Conservation (phyloP, 768 basidiomycete genomes). For the Termitomyces sp. region DNA sequence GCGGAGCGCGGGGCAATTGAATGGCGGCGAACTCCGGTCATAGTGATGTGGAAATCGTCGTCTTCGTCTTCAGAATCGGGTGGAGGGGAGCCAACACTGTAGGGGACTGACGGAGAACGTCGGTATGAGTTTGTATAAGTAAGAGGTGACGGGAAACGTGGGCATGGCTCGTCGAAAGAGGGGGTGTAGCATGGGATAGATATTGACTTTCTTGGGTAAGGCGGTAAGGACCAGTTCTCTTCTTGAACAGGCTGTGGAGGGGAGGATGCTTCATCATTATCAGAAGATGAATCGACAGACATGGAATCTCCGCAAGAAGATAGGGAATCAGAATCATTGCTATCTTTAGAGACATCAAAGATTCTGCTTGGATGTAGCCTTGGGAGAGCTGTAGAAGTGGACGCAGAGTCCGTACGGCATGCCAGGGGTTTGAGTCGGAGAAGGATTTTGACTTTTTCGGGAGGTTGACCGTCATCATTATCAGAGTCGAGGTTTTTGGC, state of each 20-base stretch:
- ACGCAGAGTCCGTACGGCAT: conserved; percentile 13
- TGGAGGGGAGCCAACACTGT: conserved; percentile 59
- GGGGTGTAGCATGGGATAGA: conserved; percentile 55
- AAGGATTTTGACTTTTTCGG: conserved; percentile 68
- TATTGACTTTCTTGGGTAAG: conserved; percentile 53
- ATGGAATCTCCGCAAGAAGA: conserved; percentile 36
- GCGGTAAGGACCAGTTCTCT: conserved; percentile 46
- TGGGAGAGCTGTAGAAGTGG: conserved; percentile 22
- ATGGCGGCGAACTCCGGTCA: conserved; percentile 33
- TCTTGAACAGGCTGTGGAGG: conserved; percentile 23
- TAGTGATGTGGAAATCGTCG: conserved; percentile 41
- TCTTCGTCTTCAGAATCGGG: conserved; percentile 68
- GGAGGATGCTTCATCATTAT: conserved; percentile 18
- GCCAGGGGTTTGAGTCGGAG: conserved; percentile 54
- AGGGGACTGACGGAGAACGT: conserved; percentile 56
- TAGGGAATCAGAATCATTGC: conserved; percentile 28
- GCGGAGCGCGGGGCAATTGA: conserved; percentile 20
- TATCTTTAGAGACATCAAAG: conserved; percentile 39
- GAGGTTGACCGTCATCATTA: conserved; percentile 36
- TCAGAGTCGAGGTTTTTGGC: conserved; percentile 25
- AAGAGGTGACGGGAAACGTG: conserved; percentile 23
- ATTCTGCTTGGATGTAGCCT: conserved; percentile 12
- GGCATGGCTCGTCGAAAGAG: conserved; percentile 29
- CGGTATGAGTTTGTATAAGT: conserved; percentile 26
- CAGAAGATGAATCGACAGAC: conserved; percentile 38